A percentile compares a stretch with the other conserved stretches of the same genome.
Conservation (phyloP, 2,329 filamentous ascomycete genomes). For the Neurospora sp. region DNA sequence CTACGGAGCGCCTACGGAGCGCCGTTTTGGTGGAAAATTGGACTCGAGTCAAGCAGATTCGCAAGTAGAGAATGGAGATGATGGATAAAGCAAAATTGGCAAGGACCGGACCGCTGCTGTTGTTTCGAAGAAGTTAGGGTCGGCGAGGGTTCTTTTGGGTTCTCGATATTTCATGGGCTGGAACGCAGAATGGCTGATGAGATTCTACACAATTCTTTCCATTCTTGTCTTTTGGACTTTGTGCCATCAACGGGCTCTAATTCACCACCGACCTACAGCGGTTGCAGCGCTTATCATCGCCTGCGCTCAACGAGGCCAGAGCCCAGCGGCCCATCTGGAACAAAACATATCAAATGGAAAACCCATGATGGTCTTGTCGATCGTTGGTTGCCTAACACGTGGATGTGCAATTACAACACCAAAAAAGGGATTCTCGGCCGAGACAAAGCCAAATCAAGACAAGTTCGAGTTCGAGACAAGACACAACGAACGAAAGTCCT, state of each 20-base stretch:
- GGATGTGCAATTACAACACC: background rate
- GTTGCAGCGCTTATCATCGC: background rate
- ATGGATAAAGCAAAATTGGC: background rate
- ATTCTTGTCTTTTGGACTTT: background rate
- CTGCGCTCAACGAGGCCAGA: background rate
- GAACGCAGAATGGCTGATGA: background rate
- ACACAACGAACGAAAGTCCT: background rate
- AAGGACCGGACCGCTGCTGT: background rate
- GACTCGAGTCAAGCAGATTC: background rate
- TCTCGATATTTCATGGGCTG: background rate
- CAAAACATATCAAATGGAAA: background rate
- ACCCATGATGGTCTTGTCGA: background rate
- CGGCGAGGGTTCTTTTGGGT: background rate
- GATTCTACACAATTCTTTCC: background rate
- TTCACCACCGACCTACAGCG: background rate
- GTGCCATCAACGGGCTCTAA: background rate
- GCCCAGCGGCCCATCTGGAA: background rate
- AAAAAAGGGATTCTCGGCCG: background rate
- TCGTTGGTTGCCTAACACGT: background rate
- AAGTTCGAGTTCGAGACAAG: background rate
- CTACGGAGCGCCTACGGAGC: too few species aligned
- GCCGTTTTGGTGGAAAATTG: background rate
- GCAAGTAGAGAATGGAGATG: background rate
- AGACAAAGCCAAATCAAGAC: background rate
- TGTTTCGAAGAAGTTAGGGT: background rate